Evolutionary conservation across 129 eudicot genomes (phyloP).

Genomic region (Mikania micrantha): DNA sequence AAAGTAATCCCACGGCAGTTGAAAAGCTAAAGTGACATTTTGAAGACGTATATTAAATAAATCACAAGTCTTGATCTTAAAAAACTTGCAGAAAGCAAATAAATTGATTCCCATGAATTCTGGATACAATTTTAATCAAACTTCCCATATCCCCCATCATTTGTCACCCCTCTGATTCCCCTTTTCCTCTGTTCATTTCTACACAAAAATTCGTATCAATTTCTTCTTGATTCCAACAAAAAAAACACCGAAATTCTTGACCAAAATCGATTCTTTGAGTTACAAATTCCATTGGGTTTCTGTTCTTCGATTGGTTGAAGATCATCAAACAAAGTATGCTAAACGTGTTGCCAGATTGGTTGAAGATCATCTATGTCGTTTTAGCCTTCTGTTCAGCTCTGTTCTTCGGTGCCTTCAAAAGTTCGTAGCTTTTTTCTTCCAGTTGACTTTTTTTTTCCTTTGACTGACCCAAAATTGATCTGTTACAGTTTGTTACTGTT

Average conservation of each 20-base stretch:
- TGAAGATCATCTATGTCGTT: conserved; percentile 65
- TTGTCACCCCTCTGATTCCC: not conserved
- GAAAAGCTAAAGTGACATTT: conserved; percentile 32
- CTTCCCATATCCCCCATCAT: conserved; percentile 5
- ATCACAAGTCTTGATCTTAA: conserved; percentile 18
- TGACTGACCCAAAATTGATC: conserved; percentile 2
- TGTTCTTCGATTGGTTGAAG: conserved; percentile 7
- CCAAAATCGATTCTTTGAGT: conserved; percentile 4
- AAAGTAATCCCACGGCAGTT: conserved; percentile 19
- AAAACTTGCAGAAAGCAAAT: not conserved
- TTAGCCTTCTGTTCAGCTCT: conserved; percentile 73
- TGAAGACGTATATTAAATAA: not conserved
- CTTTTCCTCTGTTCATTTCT: not conserved
- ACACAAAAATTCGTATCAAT: not conserved
- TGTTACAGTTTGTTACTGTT: too few relatives aligned
- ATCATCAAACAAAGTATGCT: conserved; percentile 33
- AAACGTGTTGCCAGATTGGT: conserved; percentile 41
- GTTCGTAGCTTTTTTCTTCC: conserved; percentile 32
- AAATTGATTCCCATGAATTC: conserved; percentile 18
- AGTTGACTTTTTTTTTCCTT: conserved; percentile 3
- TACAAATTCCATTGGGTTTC: not conserved
- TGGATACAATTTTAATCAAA: conserved; percentile 15
- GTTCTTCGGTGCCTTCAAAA: conserved; percentile 72
- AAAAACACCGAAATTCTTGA: not conserved
- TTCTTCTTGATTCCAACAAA: not conserved